Conservation (phyloP, 305 asterid genomes). For the Solanum aculeatissimum region DNA sequence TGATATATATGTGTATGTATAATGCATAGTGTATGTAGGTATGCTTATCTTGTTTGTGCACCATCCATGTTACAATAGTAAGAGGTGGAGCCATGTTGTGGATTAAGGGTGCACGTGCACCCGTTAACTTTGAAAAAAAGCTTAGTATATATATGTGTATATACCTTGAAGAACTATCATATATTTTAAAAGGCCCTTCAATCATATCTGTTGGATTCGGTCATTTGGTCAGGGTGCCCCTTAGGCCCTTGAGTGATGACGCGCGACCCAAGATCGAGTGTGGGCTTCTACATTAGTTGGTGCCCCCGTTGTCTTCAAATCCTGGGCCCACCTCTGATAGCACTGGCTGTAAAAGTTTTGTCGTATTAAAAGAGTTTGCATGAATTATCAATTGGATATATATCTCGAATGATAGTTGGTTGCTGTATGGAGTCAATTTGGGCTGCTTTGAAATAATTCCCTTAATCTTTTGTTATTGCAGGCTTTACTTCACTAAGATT, state of each 20-base stretch:
- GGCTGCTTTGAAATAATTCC: neutral
- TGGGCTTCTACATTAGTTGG: neutral
- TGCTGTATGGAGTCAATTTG: neutral
- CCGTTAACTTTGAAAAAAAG: neutral
- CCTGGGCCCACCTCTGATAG: neutral
- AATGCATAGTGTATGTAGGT: neutral
- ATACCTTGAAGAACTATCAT: neutral
- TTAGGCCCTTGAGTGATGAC: neutral
- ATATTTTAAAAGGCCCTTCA: neutral
- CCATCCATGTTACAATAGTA: neutral
- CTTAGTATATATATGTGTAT: neutral
- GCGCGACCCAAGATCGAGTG: neutral
- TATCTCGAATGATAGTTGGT: neutral
- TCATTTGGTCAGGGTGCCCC: neutral
- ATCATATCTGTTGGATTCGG: neutral
- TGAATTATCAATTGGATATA: neutral
- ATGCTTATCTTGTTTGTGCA: neutral
- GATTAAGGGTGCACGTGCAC: neutral
- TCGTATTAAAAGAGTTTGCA: neutral
- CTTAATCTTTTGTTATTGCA: constrained; percentile 16
- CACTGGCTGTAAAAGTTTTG: neutral
- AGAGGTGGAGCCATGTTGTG: neutral
- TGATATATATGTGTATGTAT: neutral
- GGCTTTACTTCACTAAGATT: constrained; percentile 89
- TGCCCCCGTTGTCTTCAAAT: neutral